Conservation (phyloP, 2,329 filamentous ascomycete species). For the Penicillium sp. region DNA sequence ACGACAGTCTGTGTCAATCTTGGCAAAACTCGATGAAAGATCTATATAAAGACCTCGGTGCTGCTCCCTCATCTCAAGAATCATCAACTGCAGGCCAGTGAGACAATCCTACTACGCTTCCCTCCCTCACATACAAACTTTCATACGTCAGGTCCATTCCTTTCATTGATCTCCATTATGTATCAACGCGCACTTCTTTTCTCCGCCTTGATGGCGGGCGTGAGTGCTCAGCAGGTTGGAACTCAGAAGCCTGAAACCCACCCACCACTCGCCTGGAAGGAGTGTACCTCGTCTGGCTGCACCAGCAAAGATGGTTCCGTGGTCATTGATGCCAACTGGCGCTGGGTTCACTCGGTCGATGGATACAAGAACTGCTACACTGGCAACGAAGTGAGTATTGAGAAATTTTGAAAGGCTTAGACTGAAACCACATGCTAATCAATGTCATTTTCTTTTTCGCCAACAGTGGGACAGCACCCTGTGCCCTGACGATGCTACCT, state of each 20-base stretch:
- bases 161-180: slow-evolving; percentile 16
- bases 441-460: background rate
- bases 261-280: slow-evolving; percentile 49
- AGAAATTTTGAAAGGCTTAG: background rate
- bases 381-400: slow-evolving; percentile 37
- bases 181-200: slow-evolving; percentile 28
- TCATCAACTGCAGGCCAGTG: slow-evolving; percentile 25
- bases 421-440: background rate
- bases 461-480: slow-evolving; percentile 41
- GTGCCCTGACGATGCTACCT: slow-evolving; percentile 46
- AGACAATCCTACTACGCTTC: slow-evolving; percentile 12
- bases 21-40: slow-evolving; percentile 1
- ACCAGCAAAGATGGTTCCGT: slow-evolving; percentile 48
- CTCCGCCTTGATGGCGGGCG: slow-evolving; percentile 22
- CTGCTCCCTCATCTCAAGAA: slow-evolving; percentile 1
- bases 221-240: slow-evolving; percentile 29
- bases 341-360: slow-evolving; percentile 48
- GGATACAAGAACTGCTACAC: slow-evolving; percentile 54
- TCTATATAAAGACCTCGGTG: slow-evolving; percentile 18
- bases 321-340: slow-evolving; percentile 55
- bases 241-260: slow-evolving; percentile 35
- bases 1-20: background rate
- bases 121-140: background rate
- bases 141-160: slow-evolving; percentile 7
- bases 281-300: slow-evolving; percentile 50